phyloP scores from a whole-genome alignment of 1,284 basidiomycete species.

The Coniophora puteana region DNA sequence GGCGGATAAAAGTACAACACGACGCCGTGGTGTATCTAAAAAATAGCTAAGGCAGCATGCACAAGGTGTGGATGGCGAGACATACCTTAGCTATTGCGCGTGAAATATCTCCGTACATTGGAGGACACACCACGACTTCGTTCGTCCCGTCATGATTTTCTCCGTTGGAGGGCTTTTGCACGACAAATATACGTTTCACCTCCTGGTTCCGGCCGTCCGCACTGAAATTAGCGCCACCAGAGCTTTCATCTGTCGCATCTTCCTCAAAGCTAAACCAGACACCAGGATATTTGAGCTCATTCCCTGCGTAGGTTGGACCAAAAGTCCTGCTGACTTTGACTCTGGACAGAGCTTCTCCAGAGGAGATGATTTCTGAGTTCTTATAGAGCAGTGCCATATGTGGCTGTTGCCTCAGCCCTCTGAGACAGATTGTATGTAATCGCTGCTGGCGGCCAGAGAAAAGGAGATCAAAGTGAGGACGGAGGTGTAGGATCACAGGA shows the following conservation, averaged over 20 bases:
- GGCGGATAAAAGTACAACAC: slow-evolving; percentile 63
- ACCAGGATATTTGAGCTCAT: slow-evolving; percentile 77
- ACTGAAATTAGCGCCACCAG: slow-evolving; percentile 37
- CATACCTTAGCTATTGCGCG: slow-evolving; percentile 63
- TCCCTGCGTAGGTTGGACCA: slow-evolving; percentile 82
- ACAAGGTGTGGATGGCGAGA: background rate
- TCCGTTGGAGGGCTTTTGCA: slow-evolving; percentile 58
- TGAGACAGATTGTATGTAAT: slow-evolving; percentile 70
- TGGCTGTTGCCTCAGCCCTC: slow-evolving; percentile 58
- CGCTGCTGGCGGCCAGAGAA: slow-evolving; percentile 77
- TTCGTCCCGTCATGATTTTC: slow-evolving; percentile 61
- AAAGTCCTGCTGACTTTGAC: slow-evolving; percentile 71
- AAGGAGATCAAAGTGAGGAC: slow-evolving; percentile 74
- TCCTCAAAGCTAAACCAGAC: slow-evolving; percentile 79
- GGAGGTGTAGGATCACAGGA: slow-evolving; percentile 74
- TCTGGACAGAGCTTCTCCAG: slow-evolving; percentile 56
- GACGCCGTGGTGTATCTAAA: slow-evolving; percentile 71
- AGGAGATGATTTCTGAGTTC: slow-evolving; percentile 56
- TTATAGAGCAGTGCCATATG: slow-evolving; percentile 71
- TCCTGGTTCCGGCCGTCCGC: slow-evolving; percentile 65
- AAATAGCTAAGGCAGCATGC: slow-evolving; percentile 2
- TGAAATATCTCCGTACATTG: slow-evolving; percentile 70
- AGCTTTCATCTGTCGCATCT: slow-evolving; percentile 50
- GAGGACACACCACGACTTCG: slow-evolving; percentile 57
- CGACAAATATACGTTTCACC: slow-evolving; percentile 71